Base-by-base conservation (phyloP, 768 basidiomycete genomes). In the Tylopilus cervinicoccineus region DNA sequence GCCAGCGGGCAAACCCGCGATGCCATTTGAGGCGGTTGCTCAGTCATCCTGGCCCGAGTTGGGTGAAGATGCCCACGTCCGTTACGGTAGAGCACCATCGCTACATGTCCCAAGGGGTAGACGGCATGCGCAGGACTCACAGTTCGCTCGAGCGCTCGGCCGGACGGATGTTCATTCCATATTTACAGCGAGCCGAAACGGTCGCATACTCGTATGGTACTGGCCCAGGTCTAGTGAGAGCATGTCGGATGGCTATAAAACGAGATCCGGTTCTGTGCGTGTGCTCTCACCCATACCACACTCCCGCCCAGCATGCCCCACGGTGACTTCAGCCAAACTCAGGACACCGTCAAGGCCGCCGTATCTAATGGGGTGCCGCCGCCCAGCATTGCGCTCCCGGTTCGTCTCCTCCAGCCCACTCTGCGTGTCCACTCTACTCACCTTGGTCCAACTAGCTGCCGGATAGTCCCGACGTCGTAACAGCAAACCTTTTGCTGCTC, bases 381-480 rank as follows among this genome's bases (percentile, higher is more conserved):
- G 19, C 76, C 76, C 4, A 56, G 42, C 38, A 59, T 76, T 29
- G 41, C 65, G 40, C 61, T 78, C 9, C 76, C 72, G 33, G 76
- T 77, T 55, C 40, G 74, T 36, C 5, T 2, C 31, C n/a, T 22
- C 31, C 36, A 16, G 10, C 0, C 16, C 19, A 24, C 6, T 2
- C 6, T 17, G 2, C 11, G 19, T 31, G 14, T 23, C 31, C 4
- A 24, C 14, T 24, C 11, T 17, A 17, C 51, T 50, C 13, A 57
- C 40, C 13, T 26, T 27, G 31, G 48, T 49, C 48, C 19, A 39
- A 24, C 22, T 38, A 80, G 78, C 66, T 71, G 28, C 78, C 78
- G 29, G 73, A 78, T 42, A 69, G 55, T 22, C 68, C 76, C 2
- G 79, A 79, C 17, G 68, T 67, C 50, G 72, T 81, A 47, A 81